Evolutionary conservation across 306 rosid genomes (phyloP).

Genomic region (Carpinus fangiana): DNA sequence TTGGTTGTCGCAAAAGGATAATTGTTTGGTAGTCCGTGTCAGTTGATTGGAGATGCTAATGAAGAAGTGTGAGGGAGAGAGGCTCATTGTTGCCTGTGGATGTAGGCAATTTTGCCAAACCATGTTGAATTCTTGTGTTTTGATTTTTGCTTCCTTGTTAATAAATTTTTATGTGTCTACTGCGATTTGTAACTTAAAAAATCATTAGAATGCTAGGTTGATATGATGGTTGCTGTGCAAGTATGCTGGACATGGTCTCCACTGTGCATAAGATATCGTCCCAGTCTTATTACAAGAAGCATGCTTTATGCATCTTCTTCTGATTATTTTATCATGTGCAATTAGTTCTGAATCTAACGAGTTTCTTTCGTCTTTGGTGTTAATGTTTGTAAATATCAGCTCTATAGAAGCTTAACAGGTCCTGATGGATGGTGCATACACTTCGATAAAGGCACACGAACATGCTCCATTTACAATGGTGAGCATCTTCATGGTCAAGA

Average conservation of each 20-base stretch:
- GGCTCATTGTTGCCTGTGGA: no score
- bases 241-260: not conserved
- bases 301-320: not conserved
- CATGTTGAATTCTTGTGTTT: no score
- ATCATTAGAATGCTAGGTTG: not conserved
- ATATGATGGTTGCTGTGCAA: not conserved
- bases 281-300: not conserved
- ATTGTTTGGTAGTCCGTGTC: no score
- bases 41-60: no score
- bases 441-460: constrained; percentile 70
- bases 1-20: not conserved
- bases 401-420: constrained; percentile 74
- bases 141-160: no score
- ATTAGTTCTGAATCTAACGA: not conserved
- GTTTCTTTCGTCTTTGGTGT: not conserved
- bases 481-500: not conserved
- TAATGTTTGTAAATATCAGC: constrained; percentile 49
- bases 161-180: no score
- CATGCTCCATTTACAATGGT: constrained; percentile 86
- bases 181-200: not conserved
- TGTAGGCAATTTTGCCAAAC: no score
- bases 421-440: constrained; percentile 91
- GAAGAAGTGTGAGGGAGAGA: no score
- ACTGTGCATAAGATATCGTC: not conserved
- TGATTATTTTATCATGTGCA: not conserved